Percentiles rank a stretch among this genome's conserved stretches.
phyloP scores from a whole-genome alignment of 306 rosid species.

The Dicorynia guianensis region DNA sequence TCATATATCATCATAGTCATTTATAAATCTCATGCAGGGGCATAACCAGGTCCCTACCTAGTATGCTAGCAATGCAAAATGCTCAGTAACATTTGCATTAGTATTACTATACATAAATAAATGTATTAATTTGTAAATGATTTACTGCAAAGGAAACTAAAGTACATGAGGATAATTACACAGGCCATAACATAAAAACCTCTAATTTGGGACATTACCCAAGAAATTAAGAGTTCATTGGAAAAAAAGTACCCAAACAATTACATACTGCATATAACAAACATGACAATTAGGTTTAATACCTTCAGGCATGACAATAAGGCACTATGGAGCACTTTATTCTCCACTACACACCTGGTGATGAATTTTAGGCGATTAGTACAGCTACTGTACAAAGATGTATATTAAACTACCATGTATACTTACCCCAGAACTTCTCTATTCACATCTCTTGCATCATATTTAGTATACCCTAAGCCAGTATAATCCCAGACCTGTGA shows the following conservation, averaged over 20 bases:
- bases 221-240: neutral
- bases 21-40: neutral
- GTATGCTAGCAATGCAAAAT: neutral
- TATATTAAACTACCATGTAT: constrained; percentile 29
- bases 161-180: neutral
- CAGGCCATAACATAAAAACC: neutral
- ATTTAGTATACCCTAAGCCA: constrained; percentile 87
- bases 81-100: neutral
- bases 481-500: constrained; percentile 95
- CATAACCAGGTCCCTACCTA: neutral
- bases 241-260: constrained; percentile 9
- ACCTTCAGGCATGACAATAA: constrained; percentile 83
- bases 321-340: constrained; percentile 84
- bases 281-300: constrained; percentile 32
- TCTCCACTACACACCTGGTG: constrained; percentile 90
- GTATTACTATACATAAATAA: neutral
- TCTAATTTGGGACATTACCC: constrained; percentile 4
- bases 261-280: neutral
- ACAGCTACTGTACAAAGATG: constrained; percentile 19
- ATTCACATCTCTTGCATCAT: constrained; percentile 78
- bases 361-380: constrained; percentile 44
- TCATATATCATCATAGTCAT: neutral
- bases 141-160: neutral
- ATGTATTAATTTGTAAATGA: neutral
- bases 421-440: constrained; percentile 90